Evolutionary conservation across 148 eudicot species (phyloP).

Genomic region (Amaranthus cruentus): DNA sequence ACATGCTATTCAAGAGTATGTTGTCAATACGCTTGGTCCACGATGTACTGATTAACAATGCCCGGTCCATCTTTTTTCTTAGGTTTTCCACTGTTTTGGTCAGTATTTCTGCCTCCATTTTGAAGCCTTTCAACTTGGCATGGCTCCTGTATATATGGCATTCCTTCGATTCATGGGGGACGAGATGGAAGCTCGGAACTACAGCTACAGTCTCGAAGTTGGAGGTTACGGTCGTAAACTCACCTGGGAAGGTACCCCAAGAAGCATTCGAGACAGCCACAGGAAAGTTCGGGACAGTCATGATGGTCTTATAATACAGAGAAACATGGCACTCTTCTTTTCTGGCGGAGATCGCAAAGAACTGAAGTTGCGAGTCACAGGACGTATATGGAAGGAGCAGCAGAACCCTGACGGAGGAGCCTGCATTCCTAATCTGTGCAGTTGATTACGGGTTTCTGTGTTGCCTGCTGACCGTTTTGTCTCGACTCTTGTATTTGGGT

Average conservation of each 20-base stretch:
- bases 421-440: slow-evolving; percentile 58
- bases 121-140: slow-evolving; percentile 82
- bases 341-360: slow-evolving; percentile 71
- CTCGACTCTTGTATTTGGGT: background rate
- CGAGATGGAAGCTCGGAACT: slow-evolving; percentile 70
- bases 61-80: slow-evolving; percentile 1
- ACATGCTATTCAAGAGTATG: background rate
- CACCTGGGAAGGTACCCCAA: slow-evolving; percentile 73
- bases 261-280: slow-evolving; percentile 79
- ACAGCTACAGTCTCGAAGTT: slow-evolving; percentile 76
- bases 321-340: slow-evolving; percentile 72
- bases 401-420: slow-evolving; percentile 57
- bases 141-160: slow-evolving; percentile 92
- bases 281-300: slow-evolving; percentile 78
- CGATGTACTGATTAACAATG: background rate
- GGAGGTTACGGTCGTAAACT: slow-evolving; percentile 83
- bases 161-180: slow-evolving; percentile 88
- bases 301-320: slow-evolving; percentile 65
- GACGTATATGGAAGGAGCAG: slow-evolving; percentile 63
- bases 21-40: background rate
- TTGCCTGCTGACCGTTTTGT: background rate
- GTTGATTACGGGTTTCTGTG: slow-evolving; percentile 21
- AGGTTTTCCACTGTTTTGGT: slow-evolving; percentile 88
- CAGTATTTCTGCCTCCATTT: slow-evolving; percentile 86
- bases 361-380: slow-evolving; percentile 62